Evolutionary conservation across 2,329 filamentous ascomycete genomes (phyloP).

Genomic region (Boeremia exigua): DNA sequence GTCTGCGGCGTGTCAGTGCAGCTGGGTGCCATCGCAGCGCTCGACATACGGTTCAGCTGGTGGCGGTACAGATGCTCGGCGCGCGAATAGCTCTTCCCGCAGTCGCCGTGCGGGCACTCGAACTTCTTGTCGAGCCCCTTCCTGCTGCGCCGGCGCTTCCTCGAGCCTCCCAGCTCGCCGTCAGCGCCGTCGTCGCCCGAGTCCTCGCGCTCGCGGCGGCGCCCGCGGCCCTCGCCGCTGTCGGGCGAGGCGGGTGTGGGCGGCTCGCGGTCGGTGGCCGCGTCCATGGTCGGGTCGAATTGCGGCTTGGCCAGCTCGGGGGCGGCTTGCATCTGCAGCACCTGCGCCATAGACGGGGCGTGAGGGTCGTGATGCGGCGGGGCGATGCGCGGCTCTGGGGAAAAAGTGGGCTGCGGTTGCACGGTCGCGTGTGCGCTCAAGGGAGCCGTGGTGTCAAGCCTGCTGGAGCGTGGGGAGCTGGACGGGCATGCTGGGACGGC

Average conservation of each 20-base stretch:
- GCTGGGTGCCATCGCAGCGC: neutral
- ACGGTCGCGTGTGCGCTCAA: conserved; percentile 12
- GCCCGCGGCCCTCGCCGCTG: conserved; percentile 44
- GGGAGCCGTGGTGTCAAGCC: conserved; percentile 7
- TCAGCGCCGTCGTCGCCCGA: conserved; percentile 36
- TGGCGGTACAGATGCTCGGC: conserved; percentile 97
- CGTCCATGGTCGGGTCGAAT: conserved; percentile 46
- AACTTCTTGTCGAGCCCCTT: conserved; percentile 78
- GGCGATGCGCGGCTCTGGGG: conserved; percentile 8
- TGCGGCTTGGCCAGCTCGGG: conserved; percentile 45
- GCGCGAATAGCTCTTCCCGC: conserved; percentile 94
- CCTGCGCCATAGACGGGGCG: conserved; percentile 41
- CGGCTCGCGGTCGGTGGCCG: conserved; percentile 34
- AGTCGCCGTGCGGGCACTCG: conserved; percentile 79
- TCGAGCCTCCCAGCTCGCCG: conserved; percentile 40
- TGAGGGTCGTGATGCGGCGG: conserved; percentile 4
- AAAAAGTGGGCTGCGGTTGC: conserved; percentile 15
- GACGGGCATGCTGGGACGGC: conserved; percentile 10
- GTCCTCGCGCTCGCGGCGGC: conserved; percentile 46
- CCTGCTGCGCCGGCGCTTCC: conserved; percentile 72
- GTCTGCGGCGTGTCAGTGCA: conserved; percentile 59
- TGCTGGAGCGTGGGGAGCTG: conserved; percentile 12
- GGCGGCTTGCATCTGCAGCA: conserved; percentile 47
- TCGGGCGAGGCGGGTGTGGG: conserved; percentile 44
- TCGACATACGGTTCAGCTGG: conserved; percentile 82